A percentile compares a stretch with the other conserved stretches of the same genome.
These are phyloP conservation scores for Debaryomycetaceae sp. DNA, from an alignment of 1,139 yeast genomes.

Conservation along the genomic window DNA sequence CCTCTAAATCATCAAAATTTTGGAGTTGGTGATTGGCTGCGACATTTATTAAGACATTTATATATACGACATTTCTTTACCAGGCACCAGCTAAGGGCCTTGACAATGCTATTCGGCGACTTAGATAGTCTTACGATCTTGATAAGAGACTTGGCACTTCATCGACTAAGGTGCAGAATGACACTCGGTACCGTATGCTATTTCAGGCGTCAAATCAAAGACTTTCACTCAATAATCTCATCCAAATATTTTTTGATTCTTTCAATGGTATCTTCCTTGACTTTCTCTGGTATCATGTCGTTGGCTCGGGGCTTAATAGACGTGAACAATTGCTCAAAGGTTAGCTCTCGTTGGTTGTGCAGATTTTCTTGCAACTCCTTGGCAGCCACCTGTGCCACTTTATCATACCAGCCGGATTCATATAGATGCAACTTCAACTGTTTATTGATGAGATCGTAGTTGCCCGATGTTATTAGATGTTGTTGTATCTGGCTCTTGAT, in stretches of 20 bases:
- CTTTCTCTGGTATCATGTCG: constrained; percentile 64
- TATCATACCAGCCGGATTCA: constrained; percentile 85
- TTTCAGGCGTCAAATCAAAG: too few relatives aligned
- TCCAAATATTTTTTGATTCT: constrained; percentile 64
- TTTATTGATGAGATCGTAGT: constrained; percentile 66
- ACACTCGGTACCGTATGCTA: too few relatives aligned
- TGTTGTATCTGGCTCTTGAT: constrained; percentile 65
- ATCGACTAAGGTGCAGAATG: too few relatives aligned
- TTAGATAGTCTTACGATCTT: too few relatives aligned
- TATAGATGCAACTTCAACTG: constrained; percentile 60
- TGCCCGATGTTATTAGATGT: constrained; percentile 72
- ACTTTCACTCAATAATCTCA: constrained; percentile 32
- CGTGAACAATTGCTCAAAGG: constrained; percentile 51
- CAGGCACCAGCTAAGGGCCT: neutral
- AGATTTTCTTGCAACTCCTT: constrained; percentile 26
- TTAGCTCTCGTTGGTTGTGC: constrained; percentile 37
- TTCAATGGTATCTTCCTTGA: constrained; percentile 56
- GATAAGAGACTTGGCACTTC: too few relatives aligned
- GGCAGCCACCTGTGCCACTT: constrained; percentile 57
- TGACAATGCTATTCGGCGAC: neutral
- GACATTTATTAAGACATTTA: constrained; percentile 9
- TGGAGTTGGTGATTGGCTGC: constrained; percentile 26
- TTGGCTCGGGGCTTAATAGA: constrained; percentile 63
- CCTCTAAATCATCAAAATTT: constrained; percentile 26
- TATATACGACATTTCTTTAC: neutral